Base-by-base conservation (phyloP, 345 rosid species). In the Populus deltoides region DNA sequence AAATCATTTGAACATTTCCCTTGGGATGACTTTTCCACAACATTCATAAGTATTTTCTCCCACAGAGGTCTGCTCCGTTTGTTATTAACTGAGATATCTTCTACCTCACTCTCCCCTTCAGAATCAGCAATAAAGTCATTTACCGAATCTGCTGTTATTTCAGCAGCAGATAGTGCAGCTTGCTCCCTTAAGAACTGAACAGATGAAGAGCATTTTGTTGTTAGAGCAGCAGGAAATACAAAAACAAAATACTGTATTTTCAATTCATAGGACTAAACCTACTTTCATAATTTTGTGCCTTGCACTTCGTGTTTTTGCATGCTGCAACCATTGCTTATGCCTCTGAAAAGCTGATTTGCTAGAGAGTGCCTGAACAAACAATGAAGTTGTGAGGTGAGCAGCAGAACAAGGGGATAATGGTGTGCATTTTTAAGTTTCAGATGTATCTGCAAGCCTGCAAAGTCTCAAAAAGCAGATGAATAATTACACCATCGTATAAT, bases 261-360 rank as follows among this genome's bases (percentile, higher is more conserved):
- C 27, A 22, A 38, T 57, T 5, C 20, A 71, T 15, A 6, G 24
- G 68, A 76, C 16, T 53, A 70, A 62, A 77, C 90, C 71, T 88
- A 93, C 98, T 78, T 90, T 94, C 97, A 91, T 90, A 53, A 94
- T 94, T 87, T 94, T 93, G 87, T 94, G 97, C 72, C 97, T 90
- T 83, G 98, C 98, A 85, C 97, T 89, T 59, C 89, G 92, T 78
- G 98, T 94, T 88, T 88, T 95, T 78, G 99, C 98, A 88, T 91
- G 96, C 78, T 86, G 91, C 87, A 95, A 83, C 98, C 95, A 95
- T 77, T 90, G 92, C 82, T 90, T 90, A 78, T 93, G 98, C 86
- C 93, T 90, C 75, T 93, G 93, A 82, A 90, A 93, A 81, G 97
- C 93, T 77, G 95, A 90, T 81, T 93, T 93, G 85, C 97, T 93